phyloP scores from a whole-genome alignment of 2,329 filamentous ascomycete genomes.

The Cercospora citrullina region DNA sequence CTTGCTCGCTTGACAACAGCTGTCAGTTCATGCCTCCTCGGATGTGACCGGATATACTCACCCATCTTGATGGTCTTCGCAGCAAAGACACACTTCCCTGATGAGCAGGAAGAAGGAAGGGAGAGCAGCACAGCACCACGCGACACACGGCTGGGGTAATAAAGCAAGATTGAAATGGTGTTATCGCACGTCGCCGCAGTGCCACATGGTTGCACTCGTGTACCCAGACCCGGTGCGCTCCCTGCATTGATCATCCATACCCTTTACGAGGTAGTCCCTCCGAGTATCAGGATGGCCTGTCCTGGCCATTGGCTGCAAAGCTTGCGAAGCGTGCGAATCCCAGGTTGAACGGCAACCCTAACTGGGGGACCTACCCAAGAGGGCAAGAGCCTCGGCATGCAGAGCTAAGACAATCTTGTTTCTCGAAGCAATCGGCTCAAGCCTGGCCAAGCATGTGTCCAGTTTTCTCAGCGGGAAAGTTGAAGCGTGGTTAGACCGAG shows the following conservation, averaged over 20 bases:
- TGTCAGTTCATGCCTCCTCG: neutral
- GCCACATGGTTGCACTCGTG: slow-evolving; percentile 6
- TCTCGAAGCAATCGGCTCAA: slow-evolving; percentile 5
- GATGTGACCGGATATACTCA: neutral
- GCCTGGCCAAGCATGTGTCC: neutral
- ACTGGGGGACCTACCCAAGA: neutral
- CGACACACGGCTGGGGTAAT: slow-evolving; percentile 9
- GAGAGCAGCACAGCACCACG: neutral
- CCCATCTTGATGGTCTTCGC: slow-evolving; percentile 4
- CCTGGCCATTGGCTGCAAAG: neutral
- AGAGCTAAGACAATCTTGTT: slow-evolving; percentile 2
- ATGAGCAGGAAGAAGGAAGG: neutral
- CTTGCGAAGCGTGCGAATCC: neutral
- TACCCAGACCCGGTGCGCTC: neutral
- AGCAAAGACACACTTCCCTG: slow-evolving; percentile 3
- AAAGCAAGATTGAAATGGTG: neutral
- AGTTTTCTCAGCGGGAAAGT: neutral
- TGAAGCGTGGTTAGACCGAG: neutral
- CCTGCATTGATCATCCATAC: slow-evolving; percentile 2
- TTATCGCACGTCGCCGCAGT: slow-evolving; percentile 1
- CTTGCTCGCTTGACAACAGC: slow-evolving; percentile 1
- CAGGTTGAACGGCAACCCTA: neutral
- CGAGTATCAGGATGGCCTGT: neutral
- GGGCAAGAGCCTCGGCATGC: slow-evolving; percentile 4
- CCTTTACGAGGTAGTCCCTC: slow-evolving; percentile 3